Conservation (phyloP, 2,329 filamentous ascomycete genomes). For the Pseudopyrenochaeta lycopersici region DNA sequence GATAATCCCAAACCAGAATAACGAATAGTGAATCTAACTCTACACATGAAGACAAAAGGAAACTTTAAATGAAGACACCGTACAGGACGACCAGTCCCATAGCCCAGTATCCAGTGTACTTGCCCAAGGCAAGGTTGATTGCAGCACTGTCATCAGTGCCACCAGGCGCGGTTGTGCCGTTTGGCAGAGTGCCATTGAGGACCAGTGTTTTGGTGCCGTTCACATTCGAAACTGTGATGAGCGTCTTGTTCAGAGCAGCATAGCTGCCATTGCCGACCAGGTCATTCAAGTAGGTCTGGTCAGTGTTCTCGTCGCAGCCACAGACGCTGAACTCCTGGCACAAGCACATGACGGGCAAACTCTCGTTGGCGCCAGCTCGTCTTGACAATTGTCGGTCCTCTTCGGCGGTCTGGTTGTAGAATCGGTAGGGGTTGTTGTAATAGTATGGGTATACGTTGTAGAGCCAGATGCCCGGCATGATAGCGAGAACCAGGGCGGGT, state of each 20-base stretch:
- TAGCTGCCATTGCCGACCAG: constrained; percentile 68
- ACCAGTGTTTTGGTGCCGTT: constrained; percentile 72
- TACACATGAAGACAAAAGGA: not conserved
- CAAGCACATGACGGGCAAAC: constrained; percentile 67
- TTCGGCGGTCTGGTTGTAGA: constrained; percentile 55
- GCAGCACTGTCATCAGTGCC: constrained; percentile 42
- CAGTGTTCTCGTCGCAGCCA: constrained; percentile 74
- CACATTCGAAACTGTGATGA: constrained; percentile 69
- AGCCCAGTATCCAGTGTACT: constrained; percentile 50
- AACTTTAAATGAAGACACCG: constrained; percentile 21
- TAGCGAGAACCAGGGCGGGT: constrained; percentile 56
- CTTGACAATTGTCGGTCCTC: constrained; percentile 20
- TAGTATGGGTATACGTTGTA: constrained; percentile 69
- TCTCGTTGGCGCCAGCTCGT: constrained; percentile 60
- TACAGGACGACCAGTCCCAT: constrained; percentile 50
- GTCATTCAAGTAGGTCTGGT: constrained; percentile 66
- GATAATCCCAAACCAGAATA: not conserved
- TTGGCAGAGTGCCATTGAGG: constrained; percentile 78
- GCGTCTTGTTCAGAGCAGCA: constrained; percentile 64
- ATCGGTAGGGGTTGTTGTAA: constrained; percentile 66
- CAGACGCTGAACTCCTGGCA: constrained; percentile 68
- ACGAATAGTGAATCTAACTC: not conserved
- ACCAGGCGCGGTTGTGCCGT: constrained; percentile 58
- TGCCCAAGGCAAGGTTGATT: constrained; percentile 28
- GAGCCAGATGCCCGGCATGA: constrained; percentile 73